A percentile compares a stretch with the other conserved stretches of the same genome.
These are phyloP conservation scores for Aspergillus taichungensis DNA, from an alignment of 495 filamentous ascomycete genomes.

Conservation along the genomic window DNA sequence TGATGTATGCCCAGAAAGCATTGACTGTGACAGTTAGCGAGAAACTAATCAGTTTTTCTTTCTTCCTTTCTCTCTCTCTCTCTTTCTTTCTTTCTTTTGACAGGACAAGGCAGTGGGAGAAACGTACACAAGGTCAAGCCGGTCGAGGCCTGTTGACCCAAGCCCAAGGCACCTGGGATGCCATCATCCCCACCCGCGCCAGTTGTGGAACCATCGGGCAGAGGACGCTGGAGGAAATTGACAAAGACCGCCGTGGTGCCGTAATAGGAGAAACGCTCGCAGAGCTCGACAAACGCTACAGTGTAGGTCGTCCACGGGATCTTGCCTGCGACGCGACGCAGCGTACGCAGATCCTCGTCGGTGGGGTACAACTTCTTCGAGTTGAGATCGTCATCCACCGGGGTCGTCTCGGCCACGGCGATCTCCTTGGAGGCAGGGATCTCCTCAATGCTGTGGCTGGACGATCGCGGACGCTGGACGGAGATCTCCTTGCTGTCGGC, in stretches of 20 bases:
- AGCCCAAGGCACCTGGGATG: constrained; percentile 51
- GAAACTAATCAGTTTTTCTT: background rate
- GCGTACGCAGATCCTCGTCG: constrained; percentile 46
- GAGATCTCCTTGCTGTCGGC: constrained; percentile 7
- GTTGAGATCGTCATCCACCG: constrained; percentile 8
- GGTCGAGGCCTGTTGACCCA: constrained; percentile 59
- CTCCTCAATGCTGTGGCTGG: constrained; percentile 8
- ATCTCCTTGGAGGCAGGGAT: constrained; percentile 6
- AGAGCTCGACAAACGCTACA: constrained; percentile 66
- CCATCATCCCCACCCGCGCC: constrained; percentile 42
- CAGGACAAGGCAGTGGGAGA: too few species aligned
- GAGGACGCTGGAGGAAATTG: constrained; percentile 63
- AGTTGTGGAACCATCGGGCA: constrained; percentile 50
- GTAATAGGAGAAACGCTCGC: constrained; percentile 75
- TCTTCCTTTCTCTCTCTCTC: too few species aligned
- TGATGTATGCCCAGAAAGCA: constrained; percentile 65
- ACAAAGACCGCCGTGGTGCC: constrained; percentile 62
- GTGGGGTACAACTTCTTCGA: constrained; percentile 38
- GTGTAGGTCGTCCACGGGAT: constrained; percentile 59
- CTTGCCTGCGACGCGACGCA: constrained; percentile 56
- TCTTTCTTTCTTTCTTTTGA: too few species aligned
- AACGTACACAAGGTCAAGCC: constrained; percentile 44
- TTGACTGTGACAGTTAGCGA: constrained; percentile 45
- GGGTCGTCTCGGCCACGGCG: background rate
- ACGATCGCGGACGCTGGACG: constrained; percentile 3